Evolutionary conservation across 2,329 filamentous ascomycete genomes (phyloP).

Genomic region (Exophiala xenobiotica): DNA sequence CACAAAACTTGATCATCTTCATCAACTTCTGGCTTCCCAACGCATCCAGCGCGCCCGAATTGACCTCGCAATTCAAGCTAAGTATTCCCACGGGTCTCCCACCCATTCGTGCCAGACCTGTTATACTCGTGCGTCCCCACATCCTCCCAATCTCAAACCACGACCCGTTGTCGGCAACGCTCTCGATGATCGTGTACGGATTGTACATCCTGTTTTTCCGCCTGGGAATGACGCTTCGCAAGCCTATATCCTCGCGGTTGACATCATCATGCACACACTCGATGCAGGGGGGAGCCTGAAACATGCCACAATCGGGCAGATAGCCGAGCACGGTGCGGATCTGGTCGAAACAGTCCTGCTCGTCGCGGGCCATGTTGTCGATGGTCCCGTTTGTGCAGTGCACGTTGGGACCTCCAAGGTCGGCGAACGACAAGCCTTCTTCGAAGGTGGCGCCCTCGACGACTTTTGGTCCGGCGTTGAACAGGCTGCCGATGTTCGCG

Average conservation of each 20-base stretch:
- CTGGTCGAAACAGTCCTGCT: constrained; percentile 63
- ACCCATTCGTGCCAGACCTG: constrained; percentile 58
- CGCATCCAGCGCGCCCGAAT: constrained; percentile 61
- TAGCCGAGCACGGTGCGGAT: constrained; percentile 57
- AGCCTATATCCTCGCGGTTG: constrained; percentile 48
- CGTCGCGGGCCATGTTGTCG: constrained; percentile 61
- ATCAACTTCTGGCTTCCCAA: constrained; percentile 61
- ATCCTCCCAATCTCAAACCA: constrained; percentile 66
- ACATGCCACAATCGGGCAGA: constrained; percentile 57
- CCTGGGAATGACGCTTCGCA: constrained; percentile 59
- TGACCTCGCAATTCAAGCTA: constrained; percentile 61
- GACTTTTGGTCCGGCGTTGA: constrained; percentile 65
- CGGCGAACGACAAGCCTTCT: constrained; percentile 58
- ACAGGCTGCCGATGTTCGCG: constrained; percentile 59
- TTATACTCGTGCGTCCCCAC: constrained; percentile 63
- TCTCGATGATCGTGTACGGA: constrained; percentile 56
- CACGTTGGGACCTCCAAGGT: constrained; percentile 60
- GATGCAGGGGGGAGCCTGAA: constrained; percentile 52
- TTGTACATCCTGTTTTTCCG: constrained; percentile 61
- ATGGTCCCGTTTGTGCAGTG: constrained; percentile 67
- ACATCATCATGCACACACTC: constrained; percentile 51
- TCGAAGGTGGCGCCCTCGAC: constrained; percentile 65
- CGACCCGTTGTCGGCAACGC: constrained; percentile 55
- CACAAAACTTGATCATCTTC: constrained; percentile 61
- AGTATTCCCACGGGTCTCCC: constrained; percentile 61